A percentile compares a stretch with the other conserved stretches of the same genome.
phyloP scores from a whole-genome alignment of 2,329 filamentous ascomycete species.

The Fusarium chaquense region DNA sequence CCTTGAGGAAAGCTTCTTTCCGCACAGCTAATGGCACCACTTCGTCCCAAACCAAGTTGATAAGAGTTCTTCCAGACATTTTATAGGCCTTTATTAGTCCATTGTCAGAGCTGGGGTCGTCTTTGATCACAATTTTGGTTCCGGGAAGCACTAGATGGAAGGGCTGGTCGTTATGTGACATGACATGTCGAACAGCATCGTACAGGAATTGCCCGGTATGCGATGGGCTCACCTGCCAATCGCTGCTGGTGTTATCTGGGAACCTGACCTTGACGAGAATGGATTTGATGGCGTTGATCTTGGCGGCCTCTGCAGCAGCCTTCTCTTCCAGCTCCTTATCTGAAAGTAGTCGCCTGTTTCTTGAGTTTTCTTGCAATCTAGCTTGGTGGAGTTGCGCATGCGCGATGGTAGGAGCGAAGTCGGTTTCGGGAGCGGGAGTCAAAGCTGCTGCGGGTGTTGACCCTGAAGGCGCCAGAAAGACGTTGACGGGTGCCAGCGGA shows the following conservation, averaged over 20 bases:
- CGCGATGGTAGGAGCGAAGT: slow-evolving; percentile 80
- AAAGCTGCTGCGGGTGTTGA: slow-evolving; percentile 80
- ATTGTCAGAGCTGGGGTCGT: slow-evolving; percentile 60
- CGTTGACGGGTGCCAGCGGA: slow-evolving; percentile 67
- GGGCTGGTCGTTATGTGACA: slow-evolving; percentile 71
- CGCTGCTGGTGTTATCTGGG: slow-evolving; percentile 84
- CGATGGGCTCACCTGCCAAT: slow-evolving; percentile 74
- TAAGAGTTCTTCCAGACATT: slow-evolving; percentile 76
- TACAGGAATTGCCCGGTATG: slow-evolving; percentile 81
- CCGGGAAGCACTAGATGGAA: slow-evolving; percentile 79
- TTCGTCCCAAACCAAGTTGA: slow-evolving; percentile 82
- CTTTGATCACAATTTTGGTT: slow-evolving; percentile 61
- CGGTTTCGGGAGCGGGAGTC: slow-evolving; percentile 74
- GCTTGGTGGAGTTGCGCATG: slow-evolving; percentile 82
- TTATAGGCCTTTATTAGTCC: slow-evolving; percentile 79
- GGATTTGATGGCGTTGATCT: slow-evolving; percentile 72
- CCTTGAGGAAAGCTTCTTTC: slow-evolving; percentile 69
- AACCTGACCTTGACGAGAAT: slow-evolving; percentile 86
- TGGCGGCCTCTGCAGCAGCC: slow-evolving; percentile 73
- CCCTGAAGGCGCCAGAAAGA: slow-evolving; percentile 83
- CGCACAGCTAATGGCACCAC: slow-evolving; percentile 68
- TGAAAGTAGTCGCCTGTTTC: slow-evolving; percentile 83
- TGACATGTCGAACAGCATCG: slow-evolving; percentile 76
- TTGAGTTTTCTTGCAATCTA: slow-evolving; percentile 69
- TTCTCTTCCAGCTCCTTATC: slow-evolving; percentile 83